phyloP scores from a whole-genome alignment of 1,284 basidiomycete genomes.

The Ustilago loliicola region DNA sequence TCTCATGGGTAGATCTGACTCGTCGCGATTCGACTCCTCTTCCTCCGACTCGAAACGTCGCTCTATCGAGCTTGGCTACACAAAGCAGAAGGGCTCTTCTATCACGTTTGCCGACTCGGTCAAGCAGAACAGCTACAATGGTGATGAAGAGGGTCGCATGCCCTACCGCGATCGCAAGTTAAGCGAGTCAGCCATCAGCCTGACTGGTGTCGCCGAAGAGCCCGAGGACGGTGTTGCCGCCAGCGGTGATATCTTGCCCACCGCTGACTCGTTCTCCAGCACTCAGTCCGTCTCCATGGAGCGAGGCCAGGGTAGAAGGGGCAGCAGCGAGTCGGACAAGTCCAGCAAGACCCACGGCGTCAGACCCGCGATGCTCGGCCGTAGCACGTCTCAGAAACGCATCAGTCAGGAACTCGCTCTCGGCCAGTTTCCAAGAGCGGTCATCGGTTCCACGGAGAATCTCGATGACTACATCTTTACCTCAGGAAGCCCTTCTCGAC shows the following conservation, averaged over 20 bases:
- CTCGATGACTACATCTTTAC: slow-evolving; percentile 50
- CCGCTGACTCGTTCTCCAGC: slow-evolving; percentile 25
- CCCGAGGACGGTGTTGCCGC: slow-evolving; percentile 36
- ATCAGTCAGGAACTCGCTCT: slow-evolving; percentile 61
- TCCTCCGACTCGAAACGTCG: slow-evolving; percentile 28
- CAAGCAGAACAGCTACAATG: slow-evolving; percentile 40
- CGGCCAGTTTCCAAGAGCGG: slow-evolving; percentile 45
- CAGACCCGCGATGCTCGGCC: slow-evolving; percentile 40
- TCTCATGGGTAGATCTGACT: slow-evolving; percentile 34
- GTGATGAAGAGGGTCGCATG: slow-evolving; percentile 53
- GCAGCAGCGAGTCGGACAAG: slow-evolving; percentile 54
- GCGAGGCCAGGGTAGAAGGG: slow-evolving; percentile 26
- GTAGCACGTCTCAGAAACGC: slow-evolving; percentile 55
- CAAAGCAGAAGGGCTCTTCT: slow-evolving; percentile 31
- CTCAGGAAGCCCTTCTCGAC: slow-evolving; percentile 48
- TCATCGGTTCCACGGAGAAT: slow-evolving; percentile 50
- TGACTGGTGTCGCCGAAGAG: slow-evolving; percentile 62
- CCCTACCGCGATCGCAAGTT: slow-evolving; percentile 63
- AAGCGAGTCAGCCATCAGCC: slow-evolving; percentile 63
- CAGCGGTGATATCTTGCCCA: slow-evolving; percentile 17
- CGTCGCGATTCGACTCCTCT: slow-evolving; percentile 9
- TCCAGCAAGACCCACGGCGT: slow-evolving; percentile 23
- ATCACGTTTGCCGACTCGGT: slow-evolving; percentile 61
- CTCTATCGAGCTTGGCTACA: slow-evolving; percentile 30
- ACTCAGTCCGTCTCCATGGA: slow-evolving; percentile 18